phyloP scores from a whole-genome alignment of 768 basidiomycete genomes.

The Kwoniella europaea region DNA sequence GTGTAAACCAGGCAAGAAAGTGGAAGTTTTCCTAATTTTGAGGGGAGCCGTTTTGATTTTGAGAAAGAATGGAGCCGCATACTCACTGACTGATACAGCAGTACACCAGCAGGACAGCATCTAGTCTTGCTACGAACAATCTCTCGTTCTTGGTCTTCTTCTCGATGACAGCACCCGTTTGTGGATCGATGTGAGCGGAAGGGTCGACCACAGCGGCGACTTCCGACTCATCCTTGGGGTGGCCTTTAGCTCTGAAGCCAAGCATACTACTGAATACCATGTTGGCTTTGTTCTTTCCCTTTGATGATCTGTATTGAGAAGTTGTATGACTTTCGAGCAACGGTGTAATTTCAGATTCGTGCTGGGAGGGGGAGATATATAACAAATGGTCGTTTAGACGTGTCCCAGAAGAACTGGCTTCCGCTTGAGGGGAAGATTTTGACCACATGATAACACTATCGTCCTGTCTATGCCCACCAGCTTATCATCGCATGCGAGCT shows the following conservation, averaged over 20 bases:
- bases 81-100: constrained; percentile 33
- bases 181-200: constrained; percentile 27
- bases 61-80: too few species aligned
- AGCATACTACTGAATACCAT: constrained; percentile 24
- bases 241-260: constrained; percentile 20
- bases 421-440: constrained; percentile 1
- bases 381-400: not conserved
- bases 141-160: constrained; percentile 35
- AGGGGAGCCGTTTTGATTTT: too few species aligned
- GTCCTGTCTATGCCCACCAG: not conserved
- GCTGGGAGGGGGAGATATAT: not conserved
- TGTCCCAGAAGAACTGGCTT: constrained; percentile 1
- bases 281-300: constrained; percentile 1
- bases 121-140: constrained; percentile 39
- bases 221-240: constrained; percentile 5
- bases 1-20: too few species aligned
- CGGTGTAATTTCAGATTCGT: constrained; percentile 1
- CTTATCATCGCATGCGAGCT: not conserved
- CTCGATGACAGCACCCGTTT: constrained; percentile 38
- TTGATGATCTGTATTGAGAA: not conserved
- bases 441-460: constrained; percentile 1
- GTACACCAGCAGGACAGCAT: constrained; percentile 40
- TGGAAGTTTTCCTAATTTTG: too few species aligned
- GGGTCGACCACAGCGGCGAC: constrained; percentile 29
- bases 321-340: not conserved